A percentile compares a stretch with the other conserved stretches of the same genome.
Conservation (phyloP, 129 eudicot genomes). For the Apium graveolens region DNA sequence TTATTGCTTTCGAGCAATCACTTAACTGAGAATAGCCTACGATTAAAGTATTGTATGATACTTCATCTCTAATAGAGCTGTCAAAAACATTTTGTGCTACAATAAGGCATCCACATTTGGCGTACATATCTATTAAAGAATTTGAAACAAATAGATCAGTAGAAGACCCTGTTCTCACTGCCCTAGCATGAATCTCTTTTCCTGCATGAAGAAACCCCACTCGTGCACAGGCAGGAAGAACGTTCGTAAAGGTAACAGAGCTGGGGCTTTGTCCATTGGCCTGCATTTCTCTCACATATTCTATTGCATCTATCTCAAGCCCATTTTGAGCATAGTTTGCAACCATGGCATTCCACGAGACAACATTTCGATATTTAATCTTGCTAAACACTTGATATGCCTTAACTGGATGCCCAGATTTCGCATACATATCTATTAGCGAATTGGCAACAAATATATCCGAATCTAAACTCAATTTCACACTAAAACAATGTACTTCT, state of each 20-base stretch:
- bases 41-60: slow-evolving; percentile 63
- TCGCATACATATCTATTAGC: slow-evolving; percentile 69
- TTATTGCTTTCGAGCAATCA: slow-evolving; percentile 33
- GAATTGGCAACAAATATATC: slow-evolving; percentile 70
- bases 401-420: slow-evolving; percentile 28
- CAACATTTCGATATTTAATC: slow-evolving; percentile 35
- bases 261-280: slow-evolving; percentile 34
- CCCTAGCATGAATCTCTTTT: slow-evolving; percentile 44
- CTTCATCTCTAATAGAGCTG: slow-evolving; percentile 32
- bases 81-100: slow-evolving; percentile 47
- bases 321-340: slow-evolving; percentile 64
- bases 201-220: slow-evolving; percentile 31
- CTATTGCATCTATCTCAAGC: slow-evolving; percentile 30
- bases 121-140: slow-evolving; percentile 49
- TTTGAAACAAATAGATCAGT: slow-evolving; percentile 37
- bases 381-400: slow-evolving; percentile 39
- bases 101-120: slow-evolving; percentile 33
- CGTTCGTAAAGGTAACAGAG: slow-evolving; percentile 39
- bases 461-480: slow-evolving; percentile 31
- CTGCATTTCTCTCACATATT: slow-evolving; percentile 39
- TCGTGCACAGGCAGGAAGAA: slow-evolving; percentile 59
- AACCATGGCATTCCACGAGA: slow-evolving; percentile 66
- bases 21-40: slow-evolving; percentile 50
- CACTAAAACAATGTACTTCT: slow-evolving; percentile 51
- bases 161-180: slow-evolving; percentile 24